A percentile compares a stretch with the other conserved stretches of the same genome.
phyloP scores from a whole-genome alignment of 768 basidiomycete species.

The Leccinum subtestaceum region DNA sequence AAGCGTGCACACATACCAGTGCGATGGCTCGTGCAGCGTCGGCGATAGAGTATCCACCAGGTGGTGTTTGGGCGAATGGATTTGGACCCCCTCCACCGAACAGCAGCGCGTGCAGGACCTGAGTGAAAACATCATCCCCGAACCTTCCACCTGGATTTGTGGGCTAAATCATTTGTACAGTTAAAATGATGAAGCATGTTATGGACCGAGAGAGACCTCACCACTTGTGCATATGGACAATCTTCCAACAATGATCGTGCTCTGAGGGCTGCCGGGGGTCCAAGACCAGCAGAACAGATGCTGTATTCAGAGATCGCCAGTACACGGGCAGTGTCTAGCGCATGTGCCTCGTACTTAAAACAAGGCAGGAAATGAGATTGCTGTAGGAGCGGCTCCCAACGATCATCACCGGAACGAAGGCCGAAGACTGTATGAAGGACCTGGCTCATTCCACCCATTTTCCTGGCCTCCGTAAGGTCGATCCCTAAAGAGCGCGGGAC shows the following conservation, averaged over 20 bases:
- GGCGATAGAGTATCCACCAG: no score
- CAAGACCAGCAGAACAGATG: background rate
- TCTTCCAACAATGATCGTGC: background rate
- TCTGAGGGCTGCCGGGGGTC: background rate
- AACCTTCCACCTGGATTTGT: no score
- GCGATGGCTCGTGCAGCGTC: no score
- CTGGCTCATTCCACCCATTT: background rate
- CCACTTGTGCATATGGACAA: background rate
- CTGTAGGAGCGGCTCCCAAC: background rate
- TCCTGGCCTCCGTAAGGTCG: background rate
- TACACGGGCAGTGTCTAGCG: background rate
- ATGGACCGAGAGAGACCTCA: background rate
- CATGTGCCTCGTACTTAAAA: background rate
- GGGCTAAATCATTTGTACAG: no score
- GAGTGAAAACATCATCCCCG: no score
- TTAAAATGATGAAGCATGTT: no score
- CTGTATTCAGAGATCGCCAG: background rate
- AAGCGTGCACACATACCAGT: no score
- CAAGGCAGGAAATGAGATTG: background rate
- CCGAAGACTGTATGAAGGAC: background rate
- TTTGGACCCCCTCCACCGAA: no score
- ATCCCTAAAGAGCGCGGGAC: background rate
- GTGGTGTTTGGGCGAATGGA: no score
- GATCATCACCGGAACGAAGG: background rate
- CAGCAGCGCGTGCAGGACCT: no score